A percentile compares a stretch with the other conserved stretches of the same genome.
phyloP scores from a whole-genome alignment of 129 eudicot species.

The Saussurea involucrata region DNA sequence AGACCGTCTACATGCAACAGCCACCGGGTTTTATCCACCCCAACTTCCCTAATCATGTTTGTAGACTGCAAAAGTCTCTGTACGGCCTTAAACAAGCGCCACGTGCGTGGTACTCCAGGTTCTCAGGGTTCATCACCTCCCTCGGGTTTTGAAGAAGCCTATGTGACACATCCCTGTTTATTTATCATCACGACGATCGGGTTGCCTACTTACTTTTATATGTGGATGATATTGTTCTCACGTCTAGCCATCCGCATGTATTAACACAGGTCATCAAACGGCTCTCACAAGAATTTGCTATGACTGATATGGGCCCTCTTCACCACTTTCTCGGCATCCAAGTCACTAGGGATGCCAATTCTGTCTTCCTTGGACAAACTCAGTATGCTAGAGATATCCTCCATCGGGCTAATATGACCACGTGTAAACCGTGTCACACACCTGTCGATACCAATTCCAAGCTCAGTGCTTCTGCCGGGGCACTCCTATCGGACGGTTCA shows the following conservation, averaged over 20 bases:
- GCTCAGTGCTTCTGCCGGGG: background rate
- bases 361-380: background rate
- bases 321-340: background rate
- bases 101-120: background rate
- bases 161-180: background rate
- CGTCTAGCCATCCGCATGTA: background rate
- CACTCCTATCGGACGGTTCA: background rate
- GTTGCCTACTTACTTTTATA: too few species aligned
- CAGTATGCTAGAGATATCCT: background rate
- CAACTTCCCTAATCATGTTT: too few species aligned
- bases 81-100: background rate
- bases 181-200: background rate
- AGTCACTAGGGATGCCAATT: too few species aligned
- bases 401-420: background rate
- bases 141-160: background rate
- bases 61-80: background rate
- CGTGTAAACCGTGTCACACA: background rate
- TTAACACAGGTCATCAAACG: background rate
- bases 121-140: background rate
- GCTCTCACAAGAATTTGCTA: background rate
- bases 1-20: too few species aligned
- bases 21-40: too few species aligned
- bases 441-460: background rate
- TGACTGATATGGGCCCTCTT: background rate
- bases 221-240: background rate